Conservation (phyloP, 306 rosid genomes). For the Trichosanthes cucumerina region DNA sequence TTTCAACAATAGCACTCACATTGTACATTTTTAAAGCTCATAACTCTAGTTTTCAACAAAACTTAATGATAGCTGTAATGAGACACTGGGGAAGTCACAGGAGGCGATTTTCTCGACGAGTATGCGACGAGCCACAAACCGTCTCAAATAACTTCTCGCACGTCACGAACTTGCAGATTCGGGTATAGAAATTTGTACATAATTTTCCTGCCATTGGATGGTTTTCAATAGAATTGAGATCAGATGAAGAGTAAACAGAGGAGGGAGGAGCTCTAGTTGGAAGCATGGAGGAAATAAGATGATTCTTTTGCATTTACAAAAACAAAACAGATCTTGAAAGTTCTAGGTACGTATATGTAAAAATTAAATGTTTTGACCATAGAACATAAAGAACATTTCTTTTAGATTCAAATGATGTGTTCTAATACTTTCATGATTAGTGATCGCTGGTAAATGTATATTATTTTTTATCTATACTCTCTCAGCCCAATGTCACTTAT, state of each 20-base stretch:
- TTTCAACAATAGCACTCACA: conserved; percentile 30
- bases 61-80: conserved; percentile 9
- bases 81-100: conserved; percentile 16
- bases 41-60: not conserved
- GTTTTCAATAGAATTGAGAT: not conserved
- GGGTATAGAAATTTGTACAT: not conserved
- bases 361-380: not conserved
- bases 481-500: not conserved
- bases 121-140: conserved; percentile 12
- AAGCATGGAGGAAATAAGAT: not conserved
- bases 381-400: not conserved
- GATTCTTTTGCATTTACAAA: not conserved
- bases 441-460: not conserved
- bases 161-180: not conserved
- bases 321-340: too few relatives aligned
- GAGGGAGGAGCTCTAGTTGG: not conserved
- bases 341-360: not conserved
- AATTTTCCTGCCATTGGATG: not conserved
- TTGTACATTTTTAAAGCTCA: conserved; percentile 8
- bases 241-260: not conserved
- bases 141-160: not conserved
- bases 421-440: not conserved
- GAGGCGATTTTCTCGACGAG: conserved; percentile 17
- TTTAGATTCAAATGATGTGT: not conserved
- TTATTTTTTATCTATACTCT: not conserved